A percentile compares a stretch with the other conserved stretches of the same genome.
Conservation (phyloP, 2,329 filamentous ascomycete species). For the Trichoderma asperellum region DNA sequence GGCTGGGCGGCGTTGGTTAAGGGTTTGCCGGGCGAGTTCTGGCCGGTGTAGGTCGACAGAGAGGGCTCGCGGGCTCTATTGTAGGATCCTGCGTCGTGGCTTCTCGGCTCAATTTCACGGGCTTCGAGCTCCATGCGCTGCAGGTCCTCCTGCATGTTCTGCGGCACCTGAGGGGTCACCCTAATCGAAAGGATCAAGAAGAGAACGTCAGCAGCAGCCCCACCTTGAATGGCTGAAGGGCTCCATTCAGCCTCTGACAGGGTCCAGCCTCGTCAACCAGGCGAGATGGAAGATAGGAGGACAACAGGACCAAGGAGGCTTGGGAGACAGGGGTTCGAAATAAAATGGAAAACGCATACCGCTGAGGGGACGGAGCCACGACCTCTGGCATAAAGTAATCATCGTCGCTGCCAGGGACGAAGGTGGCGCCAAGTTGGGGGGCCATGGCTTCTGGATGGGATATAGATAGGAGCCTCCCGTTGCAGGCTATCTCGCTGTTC, state of each 20-base stretch:
- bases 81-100: slow-evolving; percentile 31
- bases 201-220: slow-evolving; percentile 44
- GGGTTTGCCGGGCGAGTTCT: slow-evolving; percentile 24
- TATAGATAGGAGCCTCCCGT: slow-evolving; percentile 2
- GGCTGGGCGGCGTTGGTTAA: slow-evolving; percentile 18
- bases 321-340: slow-evolving; percentile 15
- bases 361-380: slow-evolving; percentile 60
- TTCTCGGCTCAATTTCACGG: slow-evolving; percentile 49
- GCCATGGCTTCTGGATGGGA: slow-evolving; percentile 34
- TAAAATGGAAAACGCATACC: slow-evolving; percentile 44
- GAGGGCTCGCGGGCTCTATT: slow-evolving; percentile 50
- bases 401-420: slow-evolving; percentile 61
- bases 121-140: slow-evolving; percentile 87
- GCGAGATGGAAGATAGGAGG: slow-evolving; percentile 30
- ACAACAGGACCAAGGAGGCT: slow-evolving; percentile 19
- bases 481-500: neutral
- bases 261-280: slow-evolving; percentile 20
- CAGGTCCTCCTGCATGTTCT: slow-evolving; percentile 94
- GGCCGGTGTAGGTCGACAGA: slow-evolving; percentile 45
- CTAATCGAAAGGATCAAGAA: slow-evolving; percentile 53
- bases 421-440: slow-evolving; percentile 56
- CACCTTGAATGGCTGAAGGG: slow-evolving; percentile 33
- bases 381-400: slow-evolving; percentile 66
- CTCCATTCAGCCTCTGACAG: slow-evolving; percentile 24
- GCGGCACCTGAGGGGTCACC: slow-evolving; percentile 92